Evolutionary conservation across 805 yeast genomes (phyloP).

Genomic region (Myxozyma geophila): DNA sequence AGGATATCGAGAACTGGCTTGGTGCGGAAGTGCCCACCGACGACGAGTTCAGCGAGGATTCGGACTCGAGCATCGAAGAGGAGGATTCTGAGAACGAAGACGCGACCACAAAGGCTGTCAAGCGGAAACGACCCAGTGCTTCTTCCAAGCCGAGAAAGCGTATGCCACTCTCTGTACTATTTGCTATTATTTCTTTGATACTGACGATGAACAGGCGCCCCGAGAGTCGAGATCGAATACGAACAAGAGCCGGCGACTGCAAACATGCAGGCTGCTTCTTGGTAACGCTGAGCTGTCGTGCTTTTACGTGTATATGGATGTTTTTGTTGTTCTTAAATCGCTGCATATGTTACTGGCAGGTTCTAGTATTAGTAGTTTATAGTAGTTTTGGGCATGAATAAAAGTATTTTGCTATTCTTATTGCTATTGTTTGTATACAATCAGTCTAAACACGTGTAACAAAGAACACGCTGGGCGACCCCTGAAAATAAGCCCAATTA

Average conservation of each 20-base stretch:
- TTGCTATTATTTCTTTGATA: background rate
- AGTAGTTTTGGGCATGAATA: conserved; percentile 8
- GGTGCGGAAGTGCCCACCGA: conserved; percentile 51
- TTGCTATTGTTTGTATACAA: background rate
- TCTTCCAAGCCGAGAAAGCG: conserved; percentile 29
- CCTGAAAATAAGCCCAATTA: conserved; percentile 6
- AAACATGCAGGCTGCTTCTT: conserved; percentile 9
- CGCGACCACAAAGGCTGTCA: conserved; percentile 47
- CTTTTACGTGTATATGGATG: background rate
- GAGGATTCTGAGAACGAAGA: conserved; percentile 48
- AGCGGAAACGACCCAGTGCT: conserved; percentile 48
- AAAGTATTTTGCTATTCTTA: background rate
- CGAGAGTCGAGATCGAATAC: conserved; percentile 80
- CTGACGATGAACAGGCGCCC: conserved; percentile 42
- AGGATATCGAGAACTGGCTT: conserved; percentile 93
- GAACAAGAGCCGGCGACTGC: conserved; percentile 59
- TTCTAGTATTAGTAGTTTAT: background rate
- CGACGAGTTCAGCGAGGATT: conserved; percentile 31
- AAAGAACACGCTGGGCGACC: conserved; percentile 2
- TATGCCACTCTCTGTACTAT: conserved; percentile 1
- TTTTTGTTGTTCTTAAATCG: background rate
- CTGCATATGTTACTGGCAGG: background rate
- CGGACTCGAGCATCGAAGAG: conserved; percentile 44
- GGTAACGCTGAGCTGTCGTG: background rate
- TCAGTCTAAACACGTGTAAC: no score